Base-by-base conservation (phyloP, 1,284 basidiomycete genomes). In the Phylloboletellus chloephorus region DNA sequence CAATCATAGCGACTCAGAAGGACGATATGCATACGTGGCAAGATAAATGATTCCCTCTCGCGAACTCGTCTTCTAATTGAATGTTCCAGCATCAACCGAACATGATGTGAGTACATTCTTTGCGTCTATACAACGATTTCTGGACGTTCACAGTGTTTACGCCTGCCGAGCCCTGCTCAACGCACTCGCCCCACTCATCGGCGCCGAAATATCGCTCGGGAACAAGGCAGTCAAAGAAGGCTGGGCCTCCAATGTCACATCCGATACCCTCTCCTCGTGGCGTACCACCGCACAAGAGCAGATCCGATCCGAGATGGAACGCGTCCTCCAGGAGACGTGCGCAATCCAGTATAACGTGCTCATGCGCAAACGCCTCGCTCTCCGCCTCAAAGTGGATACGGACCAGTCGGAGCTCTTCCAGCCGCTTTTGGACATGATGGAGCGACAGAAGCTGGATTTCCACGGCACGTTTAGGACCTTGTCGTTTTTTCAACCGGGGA, bases 1-100 rank as follows among this genome's bases (percentile, higher is more conserved):
- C 71, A 98, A 98, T 57, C 93, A 97, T 59, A 82, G 82, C 1
- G 95, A 98, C 57, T 78, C 80, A 21, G 73, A 74, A 40, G 93
- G 93, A 0, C 73, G 93, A 30, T 98, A 98, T 58, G 74, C 86
- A 3, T 98, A 93, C 69, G 77, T 77, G 65, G 83, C 83, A 53
- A 46, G 67, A 46, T n/a, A 21, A 16, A 38, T 13, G 28, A 25
- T 15, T 11, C 40, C 4, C 12, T 31, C 10, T 8, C 16, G 20
- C 15, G 15, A 26, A 15, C 34, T 12, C 8, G 8, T 26, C 31
- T 30, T 33, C 48, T 53, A 12, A 51, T 40, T 30, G 44, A 24
- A 15, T 13, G 0, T 33, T 37, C 4, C 40, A 74, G 72, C 66
- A 64, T 52, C 79, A 76, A 61, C 74, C 73, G 20, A 72, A 67